Percentiles rank a stretch among this genome's conserved stretches.
Evolutionary conservation across 2,329 filamentous ascomycete species (phyloP).

Genomic region (Boeremia lycopersici): DNA sequence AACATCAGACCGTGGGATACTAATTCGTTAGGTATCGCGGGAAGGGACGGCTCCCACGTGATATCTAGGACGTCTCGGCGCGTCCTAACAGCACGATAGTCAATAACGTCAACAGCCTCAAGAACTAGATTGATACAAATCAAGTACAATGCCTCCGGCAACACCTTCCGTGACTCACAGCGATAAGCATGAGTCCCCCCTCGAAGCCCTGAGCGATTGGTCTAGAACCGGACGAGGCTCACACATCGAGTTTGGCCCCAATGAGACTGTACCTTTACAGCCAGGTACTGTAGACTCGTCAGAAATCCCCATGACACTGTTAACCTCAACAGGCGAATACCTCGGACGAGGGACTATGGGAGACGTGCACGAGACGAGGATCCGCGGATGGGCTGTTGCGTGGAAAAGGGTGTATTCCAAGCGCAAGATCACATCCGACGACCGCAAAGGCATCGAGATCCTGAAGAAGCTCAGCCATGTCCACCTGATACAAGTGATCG

Average conservation of each 20-base stretch:
- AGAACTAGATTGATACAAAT: too few relatives aligned
- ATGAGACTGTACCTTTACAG: constrained; percentile 12
- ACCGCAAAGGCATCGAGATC: background rate
- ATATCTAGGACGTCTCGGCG: too few relatives aligned
- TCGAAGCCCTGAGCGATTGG: constrained; percentile 16
- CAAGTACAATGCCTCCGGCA: too few relatives aligned
- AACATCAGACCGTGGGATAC: too few relatives aligned
- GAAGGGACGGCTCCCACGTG: too few relatives aligned
- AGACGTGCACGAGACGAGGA: background rate
- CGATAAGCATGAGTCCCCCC: too few relatives aligned
- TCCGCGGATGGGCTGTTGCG: background rate
- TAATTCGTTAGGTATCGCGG: too few relatives aligned
- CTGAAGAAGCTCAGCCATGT: background rate
- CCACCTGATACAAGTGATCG: background rate
- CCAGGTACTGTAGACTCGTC: background rate
- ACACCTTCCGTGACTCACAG: too few relatives aligned
- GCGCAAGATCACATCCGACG: background rate
- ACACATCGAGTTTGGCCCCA: constrained; percentile 25
- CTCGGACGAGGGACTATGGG: background rate
- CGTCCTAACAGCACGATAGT: too few relatives aligned
- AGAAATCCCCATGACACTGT: background rate
- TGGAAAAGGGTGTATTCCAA: background rate
- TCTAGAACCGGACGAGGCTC: constrained; percentile 22
- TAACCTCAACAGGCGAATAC: background rate
- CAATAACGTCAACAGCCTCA: too few relatives aligned